Evolutionary conservation across 371 early-diverging fungal genomes (phyloP), one percentile per base, ranked within the genome.

Genomic region (Lichtheimia hyalospora): DNA sequence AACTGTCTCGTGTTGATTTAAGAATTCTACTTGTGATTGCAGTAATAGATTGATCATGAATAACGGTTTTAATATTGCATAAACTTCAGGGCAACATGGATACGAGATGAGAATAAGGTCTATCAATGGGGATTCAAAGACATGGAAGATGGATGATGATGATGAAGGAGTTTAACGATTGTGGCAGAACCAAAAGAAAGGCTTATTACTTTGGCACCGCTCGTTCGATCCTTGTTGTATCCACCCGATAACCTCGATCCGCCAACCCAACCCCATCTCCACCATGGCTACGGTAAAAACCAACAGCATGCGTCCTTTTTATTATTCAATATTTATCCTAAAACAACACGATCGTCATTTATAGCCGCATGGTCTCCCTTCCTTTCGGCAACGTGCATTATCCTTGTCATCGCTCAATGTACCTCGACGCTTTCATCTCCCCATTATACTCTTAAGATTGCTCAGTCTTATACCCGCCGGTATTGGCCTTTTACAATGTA

Each of bases 381-480:
- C 71, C 39, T 71, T 67, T 52, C 68, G 68, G 41, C 65, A 62
- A 54, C 61, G 72, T 28, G 62, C 72, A n/a, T 42, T 71, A 49
- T 69, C 72, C 13, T 54, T 71, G 44, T 69, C 75, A 41, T 67
- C 79, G 21, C 43, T 76, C 16, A 73, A 75, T 66, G 72, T 83
- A 12, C 81, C 83, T 24, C 70, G 69, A 15, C 70, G 64, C 46
- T 66, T 67, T 58, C 75, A 71, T 44, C 43, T 75, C 13, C 77
- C 77, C 50, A 71, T 78, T 43, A 63, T 75, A 52, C 16, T 77
- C 5, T 61, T 83, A 23, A 64, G 77, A 18, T 53, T 65, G 12
- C 51, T 77, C 21, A 74, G 81, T 55, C 40, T 80, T 40, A 68
- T 80, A 52, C 87, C 87, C 24, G 80, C 84, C 4, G 51, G 64